phyloP scores from a whole-genome alignment of 2,329 filamentous ascomycete species.

The Fulvia fulva region DNA sequence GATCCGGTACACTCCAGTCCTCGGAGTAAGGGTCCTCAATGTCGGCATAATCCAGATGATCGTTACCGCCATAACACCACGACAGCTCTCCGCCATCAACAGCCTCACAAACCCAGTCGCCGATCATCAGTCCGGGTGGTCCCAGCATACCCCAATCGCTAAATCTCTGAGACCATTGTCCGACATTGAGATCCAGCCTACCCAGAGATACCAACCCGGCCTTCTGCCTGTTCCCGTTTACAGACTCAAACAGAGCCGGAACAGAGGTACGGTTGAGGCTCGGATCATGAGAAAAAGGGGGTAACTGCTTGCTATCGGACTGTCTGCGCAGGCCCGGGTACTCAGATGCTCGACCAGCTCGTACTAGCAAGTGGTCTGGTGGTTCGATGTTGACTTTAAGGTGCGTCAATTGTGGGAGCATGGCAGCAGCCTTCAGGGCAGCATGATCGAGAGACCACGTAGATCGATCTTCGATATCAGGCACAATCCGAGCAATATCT shows the following conservation, averaged over 20 bases:
- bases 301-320: neutral
- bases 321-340: neutral
- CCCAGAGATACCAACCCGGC: neutral
- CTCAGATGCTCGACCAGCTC: neutral
- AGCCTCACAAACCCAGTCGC: neutral
- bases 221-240: neutral
- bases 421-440: neutral
- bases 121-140: neutral
- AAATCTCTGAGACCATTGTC: neutral
- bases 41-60: neutral
- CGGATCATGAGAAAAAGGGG: neutral
- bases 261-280: constrained; percentile 2
- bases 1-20: neutral
- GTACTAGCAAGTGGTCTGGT: neutral
- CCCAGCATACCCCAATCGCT: neutral
- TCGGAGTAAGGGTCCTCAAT: neutral
- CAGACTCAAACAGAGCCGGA: neutral
- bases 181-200: neutral
- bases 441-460: neutral
- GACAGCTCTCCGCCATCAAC: neutral
- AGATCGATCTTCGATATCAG: neutral
- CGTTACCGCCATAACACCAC: neutral
- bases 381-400: neutral
- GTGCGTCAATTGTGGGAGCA: neutral
- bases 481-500: neutral